phyloP scores from a whole-genome alignment of 2,329 filamentous ascomycete genomes.

The Verticillium longisporum region DNA sequence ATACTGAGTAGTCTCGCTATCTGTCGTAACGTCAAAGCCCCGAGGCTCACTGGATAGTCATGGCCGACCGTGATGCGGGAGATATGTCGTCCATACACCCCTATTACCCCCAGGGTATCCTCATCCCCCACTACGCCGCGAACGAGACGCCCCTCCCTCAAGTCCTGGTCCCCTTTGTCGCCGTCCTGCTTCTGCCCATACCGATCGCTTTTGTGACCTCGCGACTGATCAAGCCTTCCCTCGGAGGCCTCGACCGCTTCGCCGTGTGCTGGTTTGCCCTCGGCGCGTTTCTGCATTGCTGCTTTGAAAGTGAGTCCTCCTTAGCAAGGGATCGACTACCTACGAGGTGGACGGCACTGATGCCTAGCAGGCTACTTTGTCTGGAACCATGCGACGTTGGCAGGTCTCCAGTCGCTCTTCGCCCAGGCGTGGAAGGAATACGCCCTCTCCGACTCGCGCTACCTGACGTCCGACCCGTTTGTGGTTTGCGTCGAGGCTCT shows the following conservation, averaged over 20 bases:
- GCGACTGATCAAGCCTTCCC: conserved; percentile 21
- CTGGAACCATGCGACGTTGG: conserved; percentile 58
- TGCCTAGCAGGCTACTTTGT: conserved; percentile 63
- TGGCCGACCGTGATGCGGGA: neutral
- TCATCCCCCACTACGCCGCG: conserved; percentile 35
- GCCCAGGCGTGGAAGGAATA: conserved; percentile 95
- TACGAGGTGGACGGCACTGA: neutral
- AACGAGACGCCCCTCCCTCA: conserved; percentile 33
- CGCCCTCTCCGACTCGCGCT: conserved; percentile 77
- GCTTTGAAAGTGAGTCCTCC: conserved; percentile 64
- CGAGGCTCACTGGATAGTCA: neutral
- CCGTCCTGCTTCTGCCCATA: conserved; percentile 25
- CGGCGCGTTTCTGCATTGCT: conserved; percentile 64
- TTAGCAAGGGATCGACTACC: neutral
- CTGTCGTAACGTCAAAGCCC: too few species aligned
- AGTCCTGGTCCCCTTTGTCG: conserved; percentile 30
- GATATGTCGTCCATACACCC: conserved; percentile 27
- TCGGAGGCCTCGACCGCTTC: conserved; percentile 28
- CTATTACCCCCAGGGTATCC: conserved; percentile 39
- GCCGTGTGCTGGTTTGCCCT: conserved; percentile 45
- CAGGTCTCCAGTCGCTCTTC: conserved; percentile 63
- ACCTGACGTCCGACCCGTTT: conserved; percentile 74
- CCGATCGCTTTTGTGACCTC: conserved; percentile 21
- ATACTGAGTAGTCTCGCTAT: too few species aligned
- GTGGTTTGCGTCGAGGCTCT: conserved; percentile 84